Percentiles rank a stretch among this genome's conserved stretches.
These are phyloP conservation scores for Fusarium nurragi DNA, from an alignment of 2,329 filamentous ascomycete genomes.

Conservation along the genomic window DNA sequence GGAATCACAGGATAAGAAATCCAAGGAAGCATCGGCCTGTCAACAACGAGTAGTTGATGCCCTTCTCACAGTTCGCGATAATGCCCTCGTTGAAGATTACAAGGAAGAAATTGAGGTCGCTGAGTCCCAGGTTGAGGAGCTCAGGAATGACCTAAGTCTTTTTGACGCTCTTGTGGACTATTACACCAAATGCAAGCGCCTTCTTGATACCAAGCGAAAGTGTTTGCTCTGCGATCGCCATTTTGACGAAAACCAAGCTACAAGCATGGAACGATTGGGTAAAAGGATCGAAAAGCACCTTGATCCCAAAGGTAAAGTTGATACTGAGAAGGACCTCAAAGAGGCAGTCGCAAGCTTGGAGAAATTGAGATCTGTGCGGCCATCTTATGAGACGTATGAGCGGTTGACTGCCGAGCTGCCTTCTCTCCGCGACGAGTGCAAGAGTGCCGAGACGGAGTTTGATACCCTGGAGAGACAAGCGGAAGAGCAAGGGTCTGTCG, in stretches of 20 bases:
- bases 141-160: conserved; percentile 73
- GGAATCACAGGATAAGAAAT: conserved; percentile 71
- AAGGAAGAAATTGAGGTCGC: conserved; percentile 60
- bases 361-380: conserved; percentile 68
- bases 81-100: conserved; percentile 64
- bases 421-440: conserved; percentile 69
- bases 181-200: conserved; percentile 73
- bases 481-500: conserved; percentile 73
- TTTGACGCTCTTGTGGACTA: conserved; percentile 76
- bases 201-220: conserved; percentile 72
- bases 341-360: conserved; percentile 61
- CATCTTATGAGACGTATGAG: conserved; percentile 78
- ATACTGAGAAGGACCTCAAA: conserved; percentile 69
- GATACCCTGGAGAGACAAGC: conserved; percentile 67
- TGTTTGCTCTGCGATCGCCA: conserved; percentile 80
- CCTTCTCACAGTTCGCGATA: conserved; percentile 56
- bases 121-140: conserved; percentile 66
- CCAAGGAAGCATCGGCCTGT: conserved; percentile 68
- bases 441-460: conserved; percentile 68
- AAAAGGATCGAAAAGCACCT: conserved; percentile 72
- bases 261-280: conserved; percentile 69
- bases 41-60: conserved; percentile 65
- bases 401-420: conserved; percentile 78
- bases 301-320: conserved; percentile 69
- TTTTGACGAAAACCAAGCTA: conserved; percentile 69